Evolutionary conservation across 805 yeast species (phyloP), one percentile per base, ranked within the genome.

Genomic region (Wickerhamomyces strasburgensis): DNA sequence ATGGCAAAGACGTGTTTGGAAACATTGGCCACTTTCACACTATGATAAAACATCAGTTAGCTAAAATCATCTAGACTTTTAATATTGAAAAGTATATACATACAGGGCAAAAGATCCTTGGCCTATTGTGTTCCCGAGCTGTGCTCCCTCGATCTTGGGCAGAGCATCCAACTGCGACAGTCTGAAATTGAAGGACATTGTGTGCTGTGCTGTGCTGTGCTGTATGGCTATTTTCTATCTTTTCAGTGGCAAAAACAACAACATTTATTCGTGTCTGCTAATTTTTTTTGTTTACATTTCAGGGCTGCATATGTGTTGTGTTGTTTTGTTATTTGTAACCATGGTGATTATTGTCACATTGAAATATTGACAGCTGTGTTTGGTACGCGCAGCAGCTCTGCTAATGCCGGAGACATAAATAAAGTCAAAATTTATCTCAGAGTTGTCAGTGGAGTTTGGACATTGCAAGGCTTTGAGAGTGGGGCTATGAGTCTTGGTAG

Each of bases 51-150:
- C 15, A 29, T 19, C 15, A 5, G 21, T 26, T 23, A 15, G 8
- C 28, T 32, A 24, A 19, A 33, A 7, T 3, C 16, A 31, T 13
- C 23, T 18, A 10, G 19, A 10, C 24, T 14, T 14, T 15, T 18
- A 19, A 15, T 10, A 15, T 14, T 24, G 27, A 19, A 19, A 19
- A 8, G 10, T 9, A 6, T 5, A 8, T 25, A 56, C 69, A 19
- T 46, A 64, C 69, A 74, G 65, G 2, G 84, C 86, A 63, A 79
- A 80, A 0, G 84, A 67, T 2, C 87, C 87, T 45, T 76, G 78
- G 0, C 86, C 87, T 11, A 80, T 64, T 0, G 82, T 74, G 18
- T 64, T 64, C 0, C 75, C 80, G 5, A 70, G 37, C 19, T 57
- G 63, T 2, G 75, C 65, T 19, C 65, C 68, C 34, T 67, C 65